Conservation (phyloP, 2,329 filamentous ascomycete genomes). For the Aspergillus sp. region DNA sequence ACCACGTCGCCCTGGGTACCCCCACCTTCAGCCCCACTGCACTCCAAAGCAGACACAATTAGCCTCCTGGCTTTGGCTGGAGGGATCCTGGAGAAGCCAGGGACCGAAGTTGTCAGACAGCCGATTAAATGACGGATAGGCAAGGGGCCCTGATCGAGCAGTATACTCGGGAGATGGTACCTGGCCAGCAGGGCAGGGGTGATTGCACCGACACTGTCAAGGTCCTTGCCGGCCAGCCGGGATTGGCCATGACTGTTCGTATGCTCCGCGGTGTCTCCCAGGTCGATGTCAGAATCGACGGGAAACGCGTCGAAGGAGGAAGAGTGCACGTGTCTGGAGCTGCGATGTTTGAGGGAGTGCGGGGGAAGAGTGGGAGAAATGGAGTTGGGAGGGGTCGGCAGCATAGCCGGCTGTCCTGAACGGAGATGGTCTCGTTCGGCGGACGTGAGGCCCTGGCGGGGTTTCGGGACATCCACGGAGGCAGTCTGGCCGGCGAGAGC, state of each 20-base stretch:
- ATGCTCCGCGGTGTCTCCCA: conserved; percentile 58
- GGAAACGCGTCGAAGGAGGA: conserved; percentile 38
- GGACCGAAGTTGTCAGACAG: conserved; percentile 84
- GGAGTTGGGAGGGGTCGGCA: conserved; percentile 90
- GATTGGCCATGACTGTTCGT: conserved; percentile 37
- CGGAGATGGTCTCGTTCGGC: conserved; percentile 24
- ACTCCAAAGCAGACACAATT: conserved; percentile 86
- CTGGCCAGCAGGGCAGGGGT: conserved; percentile 77
- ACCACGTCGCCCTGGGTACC: conserved; percentile 48
- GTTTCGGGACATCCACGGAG: conserved; percentile 41
- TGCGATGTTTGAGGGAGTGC: conserved; percentile 64
- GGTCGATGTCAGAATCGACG: conserved; percentile 79
- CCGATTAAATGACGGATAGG: conserved; percentile 94
- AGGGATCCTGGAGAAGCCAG: conserved; percentile 81
- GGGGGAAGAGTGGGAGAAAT: conserved; percentile 81
- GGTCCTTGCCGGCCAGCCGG: conserved; percentile 38
- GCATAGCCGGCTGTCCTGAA: conserved; percentile 32
- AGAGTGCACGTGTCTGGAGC: conserved; percentile 26
- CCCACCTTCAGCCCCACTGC: conserved; percentile 51
- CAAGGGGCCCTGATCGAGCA: conserved; percentile 79
- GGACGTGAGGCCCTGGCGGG: conserved; percentile 24
- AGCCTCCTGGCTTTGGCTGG: conserved; percentile 82
- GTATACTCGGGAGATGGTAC: conserved; percentile 80
- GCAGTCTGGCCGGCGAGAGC: conserved; percentile 43
- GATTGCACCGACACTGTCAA: conserved; percentile 72